Conservation (phyloP, 495 filamentous ascomycete genomes). For the Aspergillus indologenus region DNA sequence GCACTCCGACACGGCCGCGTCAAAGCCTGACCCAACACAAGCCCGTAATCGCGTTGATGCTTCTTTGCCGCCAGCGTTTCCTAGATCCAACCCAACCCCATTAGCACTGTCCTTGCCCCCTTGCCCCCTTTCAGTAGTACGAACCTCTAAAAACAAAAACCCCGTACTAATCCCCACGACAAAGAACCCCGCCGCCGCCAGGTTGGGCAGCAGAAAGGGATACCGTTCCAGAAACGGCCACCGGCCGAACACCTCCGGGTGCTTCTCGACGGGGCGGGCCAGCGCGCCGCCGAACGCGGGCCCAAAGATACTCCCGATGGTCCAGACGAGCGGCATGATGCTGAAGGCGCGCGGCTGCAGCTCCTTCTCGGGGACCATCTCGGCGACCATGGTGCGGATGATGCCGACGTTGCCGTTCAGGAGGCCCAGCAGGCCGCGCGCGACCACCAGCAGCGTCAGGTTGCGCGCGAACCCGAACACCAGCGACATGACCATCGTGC, state of each 20-base stretch:
- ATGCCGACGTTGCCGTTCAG: slow-evolving; percentile 79
- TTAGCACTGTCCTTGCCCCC: neutral
- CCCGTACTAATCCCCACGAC: slow-evolving; percentile 67
- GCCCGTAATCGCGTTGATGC: slow-evolving; percentile 63
- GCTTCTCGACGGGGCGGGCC: slow-evolving; percentile 67
- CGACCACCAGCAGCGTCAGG: slow-evolving; percentile 66
- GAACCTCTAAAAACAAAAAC: slow-evolving; percentile 62
- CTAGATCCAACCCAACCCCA: slow-evolving; percentile 23
- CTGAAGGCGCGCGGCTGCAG: slow-evolving; percentile 80
- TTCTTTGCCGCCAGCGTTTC: slow-evolving; percentile 72
- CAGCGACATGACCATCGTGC: slow-evolving; percentile 69
- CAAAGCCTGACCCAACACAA: slow-evolving; percentile 57
- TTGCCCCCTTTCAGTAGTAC: too few species aligned
- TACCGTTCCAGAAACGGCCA: slow-evolving; percentile 65
- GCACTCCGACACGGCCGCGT: slow-evolving; percentile 23
- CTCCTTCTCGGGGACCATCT: slow-evolving; percentile 78
- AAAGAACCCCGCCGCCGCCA: slow-evolving; percentile 71
- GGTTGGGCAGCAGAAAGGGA: slow-evolving; percentile 80
- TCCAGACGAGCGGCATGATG: slow-evolving; percentile 82
- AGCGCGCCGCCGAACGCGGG: slow-evolving; percentile 84
- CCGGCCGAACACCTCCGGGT: slow-evolving; percentile 65
- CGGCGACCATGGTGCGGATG: slow-evolving; percentile 76
- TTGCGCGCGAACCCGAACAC: slow-evolving; percentile 75
- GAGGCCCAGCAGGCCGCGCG: slow-evolving; percentile 65
- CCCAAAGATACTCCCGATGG: slow-evolving; percentile 80